These are phyloP conservation scores for Trichophyton schoenleinii DNA, from an alignment of 2,329 filamentous ascomycete species.

Conservation along the genomic window DNA sequence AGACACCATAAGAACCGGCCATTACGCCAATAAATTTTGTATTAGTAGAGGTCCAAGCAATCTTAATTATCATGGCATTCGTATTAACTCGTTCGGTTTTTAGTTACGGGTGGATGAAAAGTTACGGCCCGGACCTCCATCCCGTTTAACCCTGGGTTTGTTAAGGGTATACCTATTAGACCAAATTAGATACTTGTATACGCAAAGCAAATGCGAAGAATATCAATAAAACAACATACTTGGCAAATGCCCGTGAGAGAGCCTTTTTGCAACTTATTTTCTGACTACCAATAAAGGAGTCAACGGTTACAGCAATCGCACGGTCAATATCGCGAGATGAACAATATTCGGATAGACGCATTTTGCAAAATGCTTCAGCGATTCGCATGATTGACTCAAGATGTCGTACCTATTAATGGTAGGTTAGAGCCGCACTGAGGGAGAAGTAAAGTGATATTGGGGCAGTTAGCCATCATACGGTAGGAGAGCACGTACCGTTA, in stretches of 20 bases:
- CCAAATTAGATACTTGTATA: not conserved
- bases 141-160: not conserved
- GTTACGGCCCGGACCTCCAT: not conserved
- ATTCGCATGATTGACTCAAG: constrained; percentile 96
- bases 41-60: too few relatives aligned
- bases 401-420: constrained; percentile 63
- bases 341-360: constrained; percentile 96
- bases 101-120: not conserved
- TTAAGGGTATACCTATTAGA: constrained; percentile 6
- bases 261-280: constrained; percentile 98
- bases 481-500: constrained; percentile 57
- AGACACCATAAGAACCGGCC: not conserved
- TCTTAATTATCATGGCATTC: too few relatives aligned
- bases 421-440: not conserved
- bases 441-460: not conserved
- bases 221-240: constrained; percentile 57
- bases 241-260: constrained; percentile 83
- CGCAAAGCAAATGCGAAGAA: not conserved
- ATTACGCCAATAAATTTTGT: too few relatives aligned
- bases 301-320: constrained; percentile 90
- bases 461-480: constrained; percentile 1
- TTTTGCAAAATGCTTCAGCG: constrained; percentile 86
- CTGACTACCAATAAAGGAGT: constrained; percentile 90
- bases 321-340: constrained; percentile 83
- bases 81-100: not conserved